phyloP scores from a whole-genome alignment of 1,284 basidiomycete species.

The Ceratobasidium sp. region DNA sequence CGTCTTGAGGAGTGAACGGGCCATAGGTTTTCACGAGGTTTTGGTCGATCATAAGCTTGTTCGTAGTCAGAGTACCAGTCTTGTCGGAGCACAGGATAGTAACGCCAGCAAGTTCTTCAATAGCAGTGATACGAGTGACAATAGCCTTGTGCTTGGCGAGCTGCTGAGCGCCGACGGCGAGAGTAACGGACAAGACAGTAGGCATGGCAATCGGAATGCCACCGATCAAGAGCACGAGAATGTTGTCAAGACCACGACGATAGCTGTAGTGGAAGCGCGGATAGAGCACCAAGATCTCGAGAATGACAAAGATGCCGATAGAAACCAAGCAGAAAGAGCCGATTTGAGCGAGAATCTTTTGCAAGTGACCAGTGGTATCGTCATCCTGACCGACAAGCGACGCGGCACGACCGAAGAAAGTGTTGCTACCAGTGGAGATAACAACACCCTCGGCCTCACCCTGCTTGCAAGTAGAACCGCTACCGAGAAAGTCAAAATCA shows the following conservation, averaged over 20 bases:
- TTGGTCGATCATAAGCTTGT: constrained; percentile 98
- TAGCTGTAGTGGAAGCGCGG: constrained; percentile 88
- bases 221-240: constrained; percentile 96
- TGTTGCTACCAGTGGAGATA: constrained; percentile 95
- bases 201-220: constrained; percentile 99
- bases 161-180: constrained; percentile 97
- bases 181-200: constrained; percentile 94
- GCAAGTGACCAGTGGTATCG: constrained; percentile 95
- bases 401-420: constrained; percentile 94
- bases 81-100: constrained; percentile 98
- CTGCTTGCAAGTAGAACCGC: constrained; percentile 95
- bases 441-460: constrained; percentile 97
- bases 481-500: constrained; percentile 51
- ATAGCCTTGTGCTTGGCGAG: constrained; percentile 99
- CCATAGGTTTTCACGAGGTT: constrained; percentile 93
- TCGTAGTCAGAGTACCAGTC: constrained; percentile 97
- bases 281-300: constrained; percentile 90
- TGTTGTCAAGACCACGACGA: constrained; percentile 94
- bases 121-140: constrained; percentile 97
- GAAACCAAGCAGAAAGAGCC: constrained; percentile 94
- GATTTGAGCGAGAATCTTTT: constrained; percentile 96
- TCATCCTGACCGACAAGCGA: constrained; percentile 95
- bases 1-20: constrained; percentile 87
- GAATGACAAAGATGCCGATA: constrained; percentile 91
- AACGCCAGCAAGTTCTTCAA: constrained; percentile 96